phyloP scores from a whole-genome alignment of 768 basidiomycete genomes.

The Psilocybe cyanescens region DNA sequence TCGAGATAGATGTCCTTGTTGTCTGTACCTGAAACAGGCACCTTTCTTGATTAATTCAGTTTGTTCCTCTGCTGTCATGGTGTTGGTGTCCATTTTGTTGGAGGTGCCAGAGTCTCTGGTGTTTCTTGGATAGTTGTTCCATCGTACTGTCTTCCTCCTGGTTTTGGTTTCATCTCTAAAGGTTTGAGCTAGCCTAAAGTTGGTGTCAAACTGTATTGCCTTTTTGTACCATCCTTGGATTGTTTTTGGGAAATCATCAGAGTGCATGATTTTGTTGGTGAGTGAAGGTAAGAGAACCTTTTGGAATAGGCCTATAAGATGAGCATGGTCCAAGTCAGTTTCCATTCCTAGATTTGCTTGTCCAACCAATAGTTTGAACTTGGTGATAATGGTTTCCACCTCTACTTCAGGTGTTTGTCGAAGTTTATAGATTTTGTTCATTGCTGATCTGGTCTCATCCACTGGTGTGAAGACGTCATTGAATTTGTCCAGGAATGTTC shows the following conservation, averaged over 20 bases:
- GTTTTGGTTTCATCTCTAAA: background rate
- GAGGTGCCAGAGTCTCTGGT: conserved; percentile 2
- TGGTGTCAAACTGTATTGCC: background rate
- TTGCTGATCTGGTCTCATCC: background rate
- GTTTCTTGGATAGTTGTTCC: background rate
- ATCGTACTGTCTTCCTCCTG: background rate
- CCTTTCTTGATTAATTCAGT: conserved; percentile 7
- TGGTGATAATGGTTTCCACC: background rate
- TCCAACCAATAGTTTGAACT: no score
- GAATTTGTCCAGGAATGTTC: background rate
- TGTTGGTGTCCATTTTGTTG: conserved; percentile 10
- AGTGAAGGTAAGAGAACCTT: background rate
- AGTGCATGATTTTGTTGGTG: background rate
- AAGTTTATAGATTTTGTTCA: background rate
- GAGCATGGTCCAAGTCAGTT: no score
- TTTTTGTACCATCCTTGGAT: background rate
- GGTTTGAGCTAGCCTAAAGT: background rate
- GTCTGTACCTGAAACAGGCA: conserved; percentile 11
- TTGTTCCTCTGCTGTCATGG: background rate
- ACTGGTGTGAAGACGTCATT: background rate
- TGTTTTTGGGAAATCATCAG: background rate
- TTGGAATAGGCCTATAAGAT: background rate
- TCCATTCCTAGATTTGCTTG: no score
- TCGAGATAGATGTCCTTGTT: background rate
- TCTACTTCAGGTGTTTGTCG: background rate